Evolutionary conservation across 2,329 filamentous ascomycete genomes (phyloP), one percentile per base, ranked within the genome.

Genomic region (Pseudogymnoascus sp.): DNA sequence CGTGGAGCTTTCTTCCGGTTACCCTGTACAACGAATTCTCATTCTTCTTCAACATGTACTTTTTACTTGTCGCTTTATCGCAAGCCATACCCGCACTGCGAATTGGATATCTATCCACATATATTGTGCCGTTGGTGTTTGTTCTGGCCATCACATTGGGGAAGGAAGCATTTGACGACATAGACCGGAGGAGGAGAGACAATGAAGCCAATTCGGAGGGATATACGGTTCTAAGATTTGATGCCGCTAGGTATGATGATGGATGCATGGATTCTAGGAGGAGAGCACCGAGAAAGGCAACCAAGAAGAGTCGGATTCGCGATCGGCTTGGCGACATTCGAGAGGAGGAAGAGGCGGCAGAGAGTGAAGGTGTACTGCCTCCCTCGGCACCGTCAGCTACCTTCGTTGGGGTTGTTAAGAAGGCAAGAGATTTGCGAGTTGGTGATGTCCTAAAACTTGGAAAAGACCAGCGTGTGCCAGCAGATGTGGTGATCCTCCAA

Each of bases 1-100:
- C 92, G 1, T 88, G 92, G 79, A 96, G 90, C 61, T 99, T 99
- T 75, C 82, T 99, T 12, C 95, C 95, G 2, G 82, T 93, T 61
- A 99, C 94, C 0, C 80, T 99, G 21, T 99, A 97, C 77, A 97
- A 97, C 77, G 94, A 99, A 73, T 99, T 99, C 74, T 97, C 93
- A 64, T 99, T 97, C 79, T 99, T 99, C 78, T 96, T 99, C 81
- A 99, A 99, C 81, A 91, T 97, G 80, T 99, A 99, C 74, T 99
- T 99, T 74, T 80, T 99, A 62, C 85, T 97, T 26, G 94, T 99
- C 59, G 95, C 94, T 6, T 77, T 97, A 59, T 97, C 93, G 38
- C 94, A 99, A 76, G 87, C 91, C 45, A 92, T 99, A 70, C 92
- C 92, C 3, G 84, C 90, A 21, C 78, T 99, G 62, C 86, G 92